Percentiles rank a stretch among this genome's conserved stretches.
phyloP scores from a whole-genome alignment of 352 stramenopile genomes.

The Pythium brassicae region DNA sequence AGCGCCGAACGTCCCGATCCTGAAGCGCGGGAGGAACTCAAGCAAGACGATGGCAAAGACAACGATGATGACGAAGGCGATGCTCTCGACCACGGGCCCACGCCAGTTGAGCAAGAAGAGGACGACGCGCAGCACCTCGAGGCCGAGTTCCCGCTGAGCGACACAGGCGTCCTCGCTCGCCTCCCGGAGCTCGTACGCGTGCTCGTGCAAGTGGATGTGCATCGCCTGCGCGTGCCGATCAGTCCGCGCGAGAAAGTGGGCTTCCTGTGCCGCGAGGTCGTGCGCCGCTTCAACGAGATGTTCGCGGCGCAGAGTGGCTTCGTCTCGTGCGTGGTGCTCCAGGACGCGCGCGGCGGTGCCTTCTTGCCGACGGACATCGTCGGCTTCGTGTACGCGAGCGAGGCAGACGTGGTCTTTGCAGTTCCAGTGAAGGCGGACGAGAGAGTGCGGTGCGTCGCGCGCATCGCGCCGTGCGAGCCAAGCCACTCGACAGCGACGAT shows the following conservation, averaged over 20 bases:
- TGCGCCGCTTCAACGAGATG: conserved; percentile 58
- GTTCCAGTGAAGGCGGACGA: conserved; percentile 12
- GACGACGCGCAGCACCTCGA: neutral
- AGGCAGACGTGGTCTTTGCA: conserved; percentile 27
- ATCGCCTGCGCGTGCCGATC: conserved; percentile 51
- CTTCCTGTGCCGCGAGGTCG: conserved; percentile 45
- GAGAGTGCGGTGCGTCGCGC: conserved; percentile 18
- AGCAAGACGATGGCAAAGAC: neutral
- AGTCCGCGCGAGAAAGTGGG: conserved; percentile 40
- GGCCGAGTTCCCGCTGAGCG: conserved; percentile 4
- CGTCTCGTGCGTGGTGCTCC: conserved; percentile 40
- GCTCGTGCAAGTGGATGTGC: conserved; percentile 48
- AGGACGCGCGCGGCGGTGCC: conserved; percentile 50
- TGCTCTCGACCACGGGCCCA: neutral
- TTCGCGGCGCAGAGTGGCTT: conserved; percentile 22
- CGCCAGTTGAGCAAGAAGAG: neutral
- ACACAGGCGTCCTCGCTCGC: conserved; percentile 12
- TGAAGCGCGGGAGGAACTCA: neutral
- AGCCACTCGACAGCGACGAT: no score
- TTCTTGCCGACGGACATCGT: conserved; percentile 47
- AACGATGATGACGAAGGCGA: neutral
- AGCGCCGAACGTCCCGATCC: neutral
- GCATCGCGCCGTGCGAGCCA: conserved; percentile 5
- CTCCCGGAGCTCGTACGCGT: conserved; percentile 43
- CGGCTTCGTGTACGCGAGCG: conserved; percentile 22